A percentile compares a stretch with the other conserved stretches of the same genome.
Evolutionary conservation across 2,329 filamentous ascomycete species (phyloP).

Genomic region (Sclerotinia spermophila): DNA sequence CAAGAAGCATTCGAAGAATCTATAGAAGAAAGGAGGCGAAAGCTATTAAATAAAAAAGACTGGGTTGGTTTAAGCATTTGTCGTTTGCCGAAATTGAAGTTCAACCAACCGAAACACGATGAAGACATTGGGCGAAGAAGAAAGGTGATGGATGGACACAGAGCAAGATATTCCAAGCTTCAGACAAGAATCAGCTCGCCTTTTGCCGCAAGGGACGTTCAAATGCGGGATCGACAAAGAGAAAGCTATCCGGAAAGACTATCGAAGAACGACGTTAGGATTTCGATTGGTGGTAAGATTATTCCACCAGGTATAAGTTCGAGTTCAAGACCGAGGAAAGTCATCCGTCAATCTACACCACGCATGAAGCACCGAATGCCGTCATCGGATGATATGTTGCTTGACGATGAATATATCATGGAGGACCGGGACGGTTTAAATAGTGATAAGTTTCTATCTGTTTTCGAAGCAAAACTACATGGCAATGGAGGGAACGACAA

Average conservation of each 20-base stretch:
- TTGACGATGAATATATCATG: slow-evolving; percentile 27
- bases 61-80: slow-evolving; percentile 35
- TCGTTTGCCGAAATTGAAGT: slow-evolving; percentile 28
- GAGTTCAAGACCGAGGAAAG: slow-evolving; percentile 24
- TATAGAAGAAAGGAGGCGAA: slow-evolving; percentile 30
- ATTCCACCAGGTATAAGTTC: slow-evolving; percentile 31
- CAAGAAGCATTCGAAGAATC: slow-evolving; percentile 21
- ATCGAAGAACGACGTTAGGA: slow-evolving; percentile 29
- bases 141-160: slow-evolving; percentile 26
- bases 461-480: neutral
- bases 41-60: slow-evolving; percentile 32
- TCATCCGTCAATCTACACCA: slow-evolving; percentile 2
- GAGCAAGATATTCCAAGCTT: slow-evolving; percentile 28
- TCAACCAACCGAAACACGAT: slow-evolving; percentile 24
- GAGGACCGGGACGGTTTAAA: neutral
- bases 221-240: neutral
- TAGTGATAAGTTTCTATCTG: neutral
- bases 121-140: slow-evolving; percentile 33
- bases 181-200: slow-evolving; percentile 24
- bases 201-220: slow-evolving; percentile 18
- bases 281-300: slow-evolving; percentile 32
- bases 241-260: neutral
- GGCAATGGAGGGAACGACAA: neutral
- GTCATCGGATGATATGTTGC: slow-evolving; percentile 35
- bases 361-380: slow-evolving; percentile 8